phyloP scores from a whole-genome alignment of 2,329 filamentous ascomycete genomes.

The Achaetomium macrosporum region DNA sequence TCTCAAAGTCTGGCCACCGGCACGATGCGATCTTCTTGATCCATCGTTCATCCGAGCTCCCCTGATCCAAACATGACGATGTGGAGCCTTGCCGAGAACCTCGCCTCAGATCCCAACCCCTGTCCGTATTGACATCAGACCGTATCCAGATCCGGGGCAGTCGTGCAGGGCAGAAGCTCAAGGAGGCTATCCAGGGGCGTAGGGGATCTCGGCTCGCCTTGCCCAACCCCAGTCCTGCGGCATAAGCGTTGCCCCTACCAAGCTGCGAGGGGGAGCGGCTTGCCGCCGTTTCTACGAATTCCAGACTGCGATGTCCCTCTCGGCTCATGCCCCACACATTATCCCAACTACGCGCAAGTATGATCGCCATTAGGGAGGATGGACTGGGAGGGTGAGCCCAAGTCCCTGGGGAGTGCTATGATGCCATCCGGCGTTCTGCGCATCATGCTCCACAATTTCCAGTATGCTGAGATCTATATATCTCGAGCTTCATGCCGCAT shows the following conservation, averaged over 20 bases:
- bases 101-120: too few species aligned
- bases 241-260: slow-evolving; percentile 18
- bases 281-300: slow-evolving; percentile 4
- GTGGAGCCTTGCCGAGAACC: too few species aligned
- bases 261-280: slow-evolving; percentile 1
- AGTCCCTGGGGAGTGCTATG: slow-evolving; percentile 11
- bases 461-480: slow-evolving; percentile 20
- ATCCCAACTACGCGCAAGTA: slow-evolving; percentile 18
- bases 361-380: slow-evolving; percentile 25
- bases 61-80: too few species aligned
- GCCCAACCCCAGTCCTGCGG: slow-evolving; percentile 15
- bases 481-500: slow-evolving; percentile 10
- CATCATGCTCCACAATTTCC: slow-evolving; percentile 8
- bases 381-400: slow-evolving; percentile 14
- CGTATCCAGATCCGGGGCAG: too few species aligned
- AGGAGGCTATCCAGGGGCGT: too few species aligned
- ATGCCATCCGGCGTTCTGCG: slow-evolving; percentile 14
- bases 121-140: too few species aligned
- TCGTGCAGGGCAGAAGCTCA: too few species aligned
- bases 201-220: background rate
- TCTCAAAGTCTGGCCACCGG: too few species aligned
- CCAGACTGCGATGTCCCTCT: slow-evolving; percentile 6
- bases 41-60: too few species aligned
- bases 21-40: too few species aligned
- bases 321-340: slow-evolving; percentile 15